These are phyloP conservation scores for Gaultheria prostrata DNA, from an alignment of 148 eudicot species.

Conservation along the genomic window DNA sequence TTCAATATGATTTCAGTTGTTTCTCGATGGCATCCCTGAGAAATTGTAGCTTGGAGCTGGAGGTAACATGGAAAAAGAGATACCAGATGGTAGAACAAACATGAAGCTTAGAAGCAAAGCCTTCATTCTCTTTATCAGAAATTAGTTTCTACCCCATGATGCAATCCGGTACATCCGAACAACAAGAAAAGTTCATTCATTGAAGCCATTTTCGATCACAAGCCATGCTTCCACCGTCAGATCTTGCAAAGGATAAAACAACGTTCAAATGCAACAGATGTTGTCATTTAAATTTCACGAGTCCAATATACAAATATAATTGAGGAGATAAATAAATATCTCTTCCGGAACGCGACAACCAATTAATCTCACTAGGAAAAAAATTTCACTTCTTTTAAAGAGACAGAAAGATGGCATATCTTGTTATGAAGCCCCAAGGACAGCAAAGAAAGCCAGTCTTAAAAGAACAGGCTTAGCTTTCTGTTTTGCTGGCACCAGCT, in stretches of 20 bases:
- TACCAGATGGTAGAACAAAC: not conserved
- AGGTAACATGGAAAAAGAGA: not conserved
- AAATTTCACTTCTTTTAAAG: not conserved
- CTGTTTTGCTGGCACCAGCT: slow-evolving; percentile 49
- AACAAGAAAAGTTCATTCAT: not conserved
- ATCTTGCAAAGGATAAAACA: not conserved
- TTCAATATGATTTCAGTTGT: not conserved
- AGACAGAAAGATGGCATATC: slow-evolving; percentile 3
- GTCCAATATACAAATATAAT: not conserved
- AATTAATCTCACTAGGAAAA: not conserved
- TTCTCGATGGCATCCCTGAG: not conserved
- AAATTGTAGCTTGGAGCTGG: not conserved
- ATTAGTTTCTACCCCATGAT: not conserved
- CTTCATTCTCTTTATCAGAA: not conserved
- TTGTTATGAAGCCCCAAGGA: slow-evolving; percentile 9
- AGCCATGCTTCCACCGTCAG: not conserved
- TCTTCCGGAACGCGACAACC: not conserved
- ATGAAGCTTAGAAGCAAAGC: not conserved
- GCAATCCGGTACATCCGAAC: not conserved
- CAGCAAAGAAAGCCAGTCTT: not conserved
- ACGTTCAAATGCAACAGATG: not conserved
- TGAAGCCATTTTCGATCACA: not conserved
- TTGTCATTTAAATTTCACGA: not conserved
- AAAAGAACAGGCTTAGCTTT: slow-evolving; percentile 23
- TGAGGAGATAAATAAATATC: not conserved